Percentiles rank a stretch among this genome's conserved stretches.
Evolutionary conservation across 208 protist species (phyloP).

Genomic region (Leishmania mexicana): DNA sequence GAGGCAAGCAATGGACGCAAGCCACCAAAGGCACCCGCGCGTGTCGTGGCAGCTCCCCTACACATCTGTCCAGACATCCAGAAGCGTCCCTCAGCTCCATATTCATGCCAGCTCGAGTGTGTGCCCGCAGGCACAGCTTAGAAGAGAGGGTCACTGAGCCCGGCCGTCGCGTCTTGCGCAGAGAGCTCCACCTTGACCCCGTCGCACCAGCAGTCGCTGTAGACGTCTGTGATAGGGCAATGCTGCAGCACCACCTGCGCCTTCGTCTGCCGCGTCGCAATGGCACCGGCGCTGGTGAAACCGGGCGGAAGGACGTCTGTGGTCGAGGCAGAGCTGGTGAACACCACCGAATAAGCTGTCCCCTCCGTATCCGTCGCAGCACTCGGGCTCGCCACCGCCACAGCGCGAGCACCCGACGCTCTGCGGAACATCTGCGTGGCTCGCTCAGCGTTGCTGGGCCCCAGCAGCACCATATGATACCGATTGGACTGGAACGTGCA

Average conservation of each 20-base stretch:
- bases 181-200: conserved; percentile 38
- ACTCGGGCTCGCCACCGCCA: neutral
- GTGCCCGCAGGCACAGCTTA: conserved; percentile 2
- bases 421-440: conserved; percentile 6
- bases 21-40: neutral
- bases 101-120: neutral
- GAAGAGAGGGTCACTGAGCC: conserved; percentile 62
- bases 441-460: conserved; percentile 30
- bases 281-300: conserved; percentile 18
- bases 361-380: neutral
- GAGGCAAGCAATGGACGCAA: neutral
- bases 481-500: conserved; percentile 57
- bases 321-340: neutral
- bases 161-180: conserved; percentile 36
- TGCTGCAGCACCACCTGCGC: conserved; percentile 63
- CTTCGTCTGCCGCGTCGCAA: conserved; percentile 27
- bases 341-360: conserved; percentile 5
- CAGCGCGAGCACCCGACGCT: neutral
- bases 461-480: conserved; percentile 63
- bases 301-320: conserved; percentile 26
- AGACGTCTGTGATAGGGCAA: conserved; percentile 63
- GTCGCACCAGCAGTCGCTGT: conserved; percentile 46
- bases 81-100: neutral
- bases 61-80: neutral
- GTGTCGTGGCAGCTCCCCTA: neutral